phyloP scores from a whole-genome alignment of 208 protist genomes.

The Leishmania mexicana region DNA sequence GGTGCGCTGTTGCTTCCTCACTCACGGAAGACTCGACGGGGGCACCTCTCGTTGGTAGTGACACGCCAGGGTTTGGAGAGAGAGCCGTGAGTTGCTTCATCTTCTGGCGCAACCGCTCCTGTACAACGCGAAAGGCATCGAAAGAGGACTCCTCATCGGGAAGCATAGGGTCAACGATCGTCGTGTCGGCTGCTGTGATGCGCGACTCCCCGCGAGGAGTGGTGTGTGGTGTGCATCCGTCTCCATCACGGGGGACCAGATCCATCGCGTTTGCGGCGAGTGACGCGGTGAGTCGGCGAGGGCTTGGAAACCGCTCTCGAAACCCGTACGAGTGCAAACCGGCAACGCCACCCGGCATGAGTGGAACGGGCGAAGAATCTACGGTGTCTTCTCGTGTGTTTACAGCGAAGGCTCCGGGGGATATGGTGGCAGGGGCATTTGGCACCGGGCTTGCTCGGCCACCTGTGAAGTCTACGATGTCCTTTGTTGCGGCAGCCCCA shows the following conservation, averaged over 20 bases:
- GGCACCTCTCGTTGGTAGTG: background rate
- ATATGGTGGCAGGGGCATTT: background rate
- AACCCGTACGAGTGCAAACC: constrained; percentile 17
- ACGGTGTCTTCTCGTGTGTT: background rate
- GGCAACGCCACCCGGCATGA: background rate
- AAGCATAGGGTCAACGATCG: background rate
- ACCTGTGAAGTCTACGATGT: no score
- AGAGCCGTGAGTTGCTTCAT: constrained; percentile 27
- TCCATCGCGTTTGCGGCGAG: background rate
- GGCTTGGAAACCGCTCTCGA: constrained; percentile 9
- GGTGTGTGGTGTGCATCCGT: background rate
- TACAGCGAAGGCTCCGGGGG: no score
- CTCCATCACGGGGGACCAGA: no score
- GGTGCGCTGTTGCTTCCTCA: background rate
- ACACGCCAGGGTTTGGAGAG: background rate
- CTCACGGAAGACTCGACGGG: background rate
- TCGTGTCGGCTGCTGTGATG: no score
- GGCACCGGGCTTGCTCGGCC: background rate
- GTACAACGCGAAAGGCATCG: constrained; percentile 59
- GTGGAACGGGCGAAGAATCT: background rate
- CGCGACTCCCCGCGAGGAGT: background rate
- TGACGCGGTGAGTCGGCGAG: background rate
- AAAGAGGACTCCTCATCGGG: constrained; percentile 16
- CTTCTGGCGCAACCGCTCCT: constrained; percentile 60
- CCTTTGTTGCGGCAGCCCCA: background rate